Percentiles rank a stretch among this genome's conserved stretches.
These are phyloP conservation scores for Hypoxylon sp. DNA, from an alignment of 2,329 filamentous ascomycete species.

Conservation along the genomic window DNA sequence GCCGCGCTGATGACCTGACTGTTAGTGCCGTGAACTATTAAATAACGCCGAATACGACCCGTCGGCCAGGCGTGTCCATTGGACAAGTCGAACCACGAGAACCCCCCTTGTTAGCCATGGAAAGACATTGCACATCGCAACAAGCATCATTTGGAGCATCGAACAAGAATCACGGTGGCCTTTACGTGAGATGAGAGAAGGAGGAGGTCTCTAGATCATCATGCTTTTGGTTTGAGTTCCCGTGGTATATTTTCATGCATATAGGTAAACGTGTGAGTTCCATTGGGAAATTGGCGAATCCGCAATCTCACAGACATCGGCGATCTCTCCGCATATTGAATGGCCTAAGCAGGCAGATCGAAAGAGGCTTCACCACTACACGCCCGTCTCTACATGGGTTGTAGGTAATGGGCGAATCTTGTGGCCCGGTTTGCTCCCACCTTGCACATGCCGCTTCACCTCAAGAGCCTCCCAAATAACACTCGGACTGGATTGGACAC, in stretches of 20 bases:
- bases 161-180: constrained; percentile 4
- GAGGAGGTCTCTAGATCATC: constrained; percentile 4
- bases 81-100: constrained; percentile 15
- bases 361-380: constrained; percentile 28
- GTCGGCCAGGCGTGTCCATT: constrained; percentile 16
- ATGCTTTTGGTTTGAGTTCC: constrained; percentile 12
- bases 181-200: constrained; percentile 9
- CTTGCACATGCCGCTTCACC: constrained; percentile 28
- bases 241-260: constrained; percentile 33
- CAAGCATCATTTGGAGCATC: constrained; percentile 10
- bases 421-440: constrained; percentile 18
- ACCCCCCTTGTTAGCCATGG: constrained; percentile 16
- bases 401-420: constrained; percentile 30
- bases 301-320: constrained; percentile 34
- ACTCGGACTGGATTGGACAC: constrained; percentile 22
- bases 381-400: constrained; percentile 26
- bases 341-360: constrained; percentile 18
- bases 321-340: constrained; percentile 35
- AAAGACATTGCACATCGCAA: constrained; percentile 8
- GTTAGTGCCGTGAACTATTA: constrained; percentile 13
- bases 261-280: constrained; percentile 23
- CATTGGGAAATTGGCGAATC: constrained; percentile 25
- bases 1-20: constrained; percentile 4
- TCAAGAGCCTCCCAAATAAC: constrained; percentile 34
- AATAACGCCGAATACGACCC: constrained; percentile 33